Percentiles rank a stretch among this genome's conserved stretches.
These are phyloP conservation scores for Sporisorium scitamineum DNA, from an alignment of 1,284 basidiomycete genomes.

Conservation along the genomic window DNA sequence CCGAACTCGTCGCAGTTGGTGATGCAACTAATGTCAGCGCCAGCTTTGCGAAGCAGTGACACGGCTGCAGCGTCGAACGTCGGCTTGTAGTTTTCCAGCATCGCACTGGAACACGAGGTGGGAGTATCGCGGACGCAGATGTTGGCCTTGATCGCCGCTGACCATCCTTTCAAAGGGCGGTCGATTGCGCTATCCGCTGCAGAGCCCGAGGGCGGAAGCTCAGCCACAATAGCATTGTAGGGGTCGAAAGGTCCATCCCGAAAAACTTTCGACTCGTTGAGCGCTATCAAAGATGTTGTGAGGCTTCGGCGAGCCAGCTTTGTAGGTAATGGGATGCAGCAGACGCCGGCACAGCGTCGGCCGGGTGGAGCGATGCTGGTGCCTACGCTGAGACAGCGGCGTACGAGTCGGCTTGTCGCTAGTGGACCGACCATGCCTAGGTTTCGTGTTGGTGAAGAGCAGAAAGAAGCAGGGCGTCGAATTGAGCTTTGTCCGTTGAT, in stretches of 20 bases:
- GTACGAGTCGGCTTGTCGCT: background rate
- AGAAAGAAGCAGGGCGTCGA: background rate
- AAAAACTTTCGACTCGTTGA: background rate
- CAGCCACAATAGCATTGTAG: slow-evolving; percentile 44
- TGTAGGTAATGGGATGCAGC: slow-evolving; percentile 7
- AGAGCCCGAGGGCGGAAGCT: background rate
- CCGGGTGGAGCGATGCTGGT: slow-evolving; percentile 9
- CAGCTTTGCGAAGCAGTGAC: slow-evolving; percentile 75
- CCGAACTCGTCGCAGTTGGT: slow-evolving; percentile 98
- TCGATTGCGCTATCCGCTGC: background rate
- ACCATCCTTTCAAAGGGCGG: slow-evolving; percentile 50
- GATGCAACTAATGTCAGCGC: slow-evolving; percentile 84
- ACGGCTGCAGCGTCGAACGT: slow-evolving; percentile 92
- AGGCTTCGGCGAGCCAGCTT: slow-evolving; percentile 2
- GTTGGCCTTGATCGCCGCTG: slow-evolving; percentile 65
- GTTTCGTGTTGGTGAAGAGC: background rate
- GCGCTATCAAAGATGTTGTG: background rate
- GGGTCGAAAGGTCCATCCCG: slow-evolving; percentile 39
- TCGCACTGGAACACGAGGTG: slow-evolving; percentile 58
- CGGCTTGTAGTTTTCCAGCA: slow-evolving; percentile 74
- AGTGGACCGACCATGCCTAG: background rate
- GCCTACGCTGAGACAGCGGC: slow-evolving; percentile 25
- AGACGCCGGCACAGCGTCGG: slow-evolving; percentile 20
- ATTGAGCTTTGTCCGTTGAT: background rate
- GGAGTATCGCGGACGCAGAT: slow-evolving; percentile 50